phyloP scores from a whole-genome alignment of 768 basidiomycete species.

The Mycena galopus region DNA sequence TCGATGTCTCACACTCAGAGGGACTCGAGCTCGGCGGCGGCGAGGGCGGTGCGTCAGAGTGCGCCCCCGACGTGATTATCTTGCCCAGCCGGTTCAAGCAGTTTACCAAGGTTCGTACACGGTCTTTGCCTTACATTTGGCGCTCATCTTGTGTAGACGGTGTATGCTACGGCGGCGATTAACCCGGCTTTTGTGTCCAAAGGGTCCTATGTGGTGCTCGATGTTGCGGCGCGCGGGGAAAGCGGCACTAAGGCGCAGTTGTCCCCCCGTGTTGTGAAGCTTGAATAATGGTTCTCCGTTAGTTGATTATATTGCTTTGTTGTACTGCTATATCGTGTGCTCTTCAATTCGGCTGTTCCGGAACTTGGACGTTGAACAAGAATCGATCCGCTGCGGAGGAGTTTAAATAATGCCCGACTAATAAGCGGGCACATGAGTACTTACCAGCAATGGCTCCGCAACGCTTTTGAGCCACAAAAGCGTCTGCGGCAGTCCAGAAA shows the following conservation, averaged over 20 bases:
- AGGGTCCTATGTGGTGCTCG: conserved; percentile 65
- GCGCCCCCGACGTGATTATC: conserved; percentile 87
- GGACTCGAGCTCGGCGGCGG: conserved; percentile 50
- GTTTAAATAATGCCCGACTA: too few species aligned
- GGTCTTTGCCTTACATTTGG: not conserved
- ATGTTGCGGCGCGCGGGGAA: conserved; percentile 43
- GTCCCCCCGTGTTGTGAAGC: conserved; percentile 8
- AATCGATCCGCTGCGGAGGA: too few species aligned
- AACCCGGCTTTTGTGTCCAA: conserved; percentile 88
- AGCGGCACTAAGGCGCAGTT: conserved; percentile 4
- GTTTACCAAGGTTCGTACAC: conserved; percentile 79
- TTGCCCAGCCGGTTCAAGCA: conserved; percentile 91
- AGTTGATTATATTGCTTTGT: not conserved
- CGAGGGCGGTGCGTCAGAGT: conserved; percentile 54
- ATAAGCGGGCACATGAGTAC: too few species aligned
- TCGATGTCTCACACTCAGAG: conserved; percentile 86
- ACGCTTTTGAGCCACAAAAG: not conserved
- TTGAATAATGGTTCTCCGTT: conserved; percentile 5
- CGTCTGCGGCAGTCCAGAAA: not conserved
- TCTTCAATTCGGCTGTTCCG: not conserved
- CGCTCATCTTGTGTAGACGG: conserved; percentile 59
- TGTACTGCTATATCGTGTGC: not conserved
- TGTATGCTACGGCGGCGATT: conserved; percentile 82
- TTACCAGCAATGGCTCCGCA: not conserved
- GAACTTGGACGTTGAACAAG: too few species aligned